Conservation (phyloP, 768 basidiomycete genomes). For the Lentinula sp. region DNA sequence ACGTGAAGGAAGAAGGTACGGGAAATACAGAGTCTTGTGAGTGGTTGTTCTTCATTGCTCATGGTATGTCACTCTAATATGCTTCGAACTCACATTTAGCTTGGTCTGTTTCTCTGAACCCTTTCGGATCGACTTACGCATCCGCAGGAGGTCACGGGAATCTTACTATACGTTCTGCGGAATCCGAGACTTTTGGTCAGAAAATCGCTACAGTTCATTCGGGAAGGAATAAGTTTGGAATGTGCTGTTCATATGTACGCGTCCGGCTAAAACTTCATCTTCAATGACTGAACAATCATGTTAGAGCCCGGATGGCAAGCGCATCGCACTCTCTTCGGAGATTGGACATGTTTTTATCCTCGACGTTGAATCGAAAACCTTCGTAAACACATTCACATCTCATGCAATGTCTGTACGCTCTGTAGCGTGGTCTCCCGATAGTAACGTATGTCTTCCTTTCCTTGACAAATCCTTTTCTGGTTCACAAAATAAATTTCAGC, state of each 20-base stretch:
- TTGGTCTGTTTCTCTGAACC: constrained; percentile 82
- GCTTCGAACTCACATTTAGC: constrained; percentile 32
- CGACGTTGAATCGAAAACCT: constrained; percentile 62
- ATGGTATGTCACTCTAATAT: no score
- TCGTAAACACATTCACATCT: constrained; percentile 70
- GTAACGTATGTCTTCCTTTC: constrained; percentile 51
- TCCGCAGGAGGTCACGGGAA: constrained; percentile 70
- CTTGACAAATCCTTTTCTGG: background rate
- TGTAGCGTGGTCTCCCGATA: constrained; percentile 85
- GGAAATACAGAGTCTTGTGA: constrained; percentile 56
- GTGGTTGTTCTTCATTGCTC: constrained; percentile 16
- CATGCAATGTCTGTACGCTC: constrained; percentile 90
- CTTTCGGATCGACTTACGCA: constrained; percentile 68
- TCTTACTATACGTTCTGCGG: constrained; percentile 66
- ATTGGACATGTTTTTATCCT: constrained; percentile 86
- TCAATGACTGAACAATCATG: background rate
- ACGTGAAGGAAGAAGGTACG: constrained; percentile 43
- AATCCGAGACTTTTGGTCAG: constrained; percentile 59
- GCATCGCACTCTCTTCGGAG: constrained; percentile 78
- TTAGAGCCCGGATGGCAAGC: constrained; percentile 85
- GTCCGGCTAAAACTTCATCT: background rate
- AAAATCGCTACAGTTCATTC: constrained; percentile 52
- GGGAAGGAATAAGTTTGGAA: constrained; percentile 72
- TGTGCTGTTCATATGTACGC: constrained; percentile 65
- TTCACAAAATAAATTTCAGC: constrained; percentile 32